phyloP scores from a whole-genome alignment of 805 yeast genomes.

The Candida maris region DNA sequence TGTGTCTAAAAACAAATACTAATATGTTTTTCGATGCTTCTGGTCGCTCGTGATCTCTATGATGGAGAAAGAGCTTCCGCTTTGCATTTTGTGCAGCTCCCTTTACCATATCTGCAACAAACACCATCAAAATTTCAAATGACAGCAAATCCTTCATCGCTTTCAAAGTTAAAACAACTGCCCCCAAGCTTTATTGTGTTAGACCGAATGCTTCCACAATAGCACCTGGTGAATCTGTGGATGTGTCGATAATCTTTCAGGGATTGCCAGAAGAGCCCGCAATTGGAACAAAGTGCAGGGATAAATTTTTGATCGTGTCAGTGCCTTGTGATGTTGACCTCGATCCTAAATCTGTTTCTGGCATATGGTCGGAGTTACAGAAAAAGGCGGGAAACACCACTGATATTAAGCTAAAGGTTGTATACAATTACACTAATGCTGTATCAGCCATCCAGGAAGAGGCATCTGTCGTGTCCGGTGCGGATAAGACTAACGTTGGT shows the following conservation, averaged over 20 bases:
- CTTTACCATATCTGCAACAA: conserved; percentile 67
- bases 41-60: neutral
- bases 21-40: too few relatives aligned
- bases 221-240: conserved; percentile 66
- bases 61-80: neutral
- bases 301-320: conserved; percentile 87
- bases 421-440: conserved; percentile 26
- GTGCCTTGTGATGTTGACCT: conserved; percentile 66
- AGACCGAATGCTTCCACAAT: conserved; percentile 90
- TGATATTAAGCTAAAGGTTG: conserved; percentile 31
- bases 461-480: conserved; percentile 18
- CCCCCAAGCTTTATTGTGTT: conserved; percentile 92
- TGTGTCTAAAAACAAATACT: too few relatives aligned
- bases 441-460: conserved; percentile 33
- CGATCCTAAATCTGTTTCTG: conserved; percentile 55
- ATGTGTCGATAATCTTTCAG: conserved; percentile 80
- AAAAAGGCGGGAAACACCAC: conserved; percentile 41
- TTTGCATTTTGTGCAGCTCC: conserved; percentile 51
- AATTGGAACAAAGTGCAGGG: conserved; percentile 74
- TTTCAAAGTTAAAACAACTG: conserved; percentile 96
- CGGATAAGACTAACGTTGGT: conserved; percentile 11
- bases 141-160: conserved; percentile 59
- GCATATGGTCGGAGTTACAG: conserved; percentile 71
- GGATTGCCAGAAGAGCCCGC: conserved; percentile 76
- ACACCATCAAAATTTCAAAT: conserved; percentile 53